phyloP scores from a whole-genome alignment of 768 basidiomycete species.

The Leccinum subtestaceum region DNA sequence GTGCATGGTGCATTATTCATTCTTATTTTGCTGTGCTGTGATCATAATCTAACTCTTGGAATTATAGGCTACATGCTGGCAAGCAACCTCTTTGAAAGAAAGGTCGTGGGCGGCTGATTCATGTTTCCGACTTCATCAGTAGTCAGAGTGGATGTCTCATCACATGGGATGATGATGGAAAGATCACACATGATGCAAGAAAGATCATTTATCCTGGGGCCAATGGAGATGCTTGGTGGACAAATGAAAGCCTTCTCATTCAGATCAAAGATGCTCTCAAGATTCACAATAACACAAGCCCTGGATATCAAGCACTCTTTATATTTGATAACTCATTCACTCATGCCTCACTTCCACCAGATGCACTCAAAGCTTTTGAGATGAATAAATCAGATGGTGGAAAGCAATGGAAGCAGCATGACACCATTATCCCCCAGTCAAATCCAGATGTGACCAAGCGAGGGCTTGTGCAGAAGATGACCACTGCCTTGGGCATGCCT shows the following conservation, averaged over 20 bases:
- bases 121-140: background rate
- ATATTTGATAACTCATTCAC: background rate
- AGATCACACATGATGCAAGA: background rate
- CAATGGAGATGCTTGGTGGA: background rate
- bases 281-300: background rate
- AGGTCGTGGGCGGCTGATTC: background rate
- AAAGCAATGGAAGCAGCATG: constrained; percentile 18
- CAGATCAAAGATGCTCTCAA: background rate
- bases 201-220: background rate
- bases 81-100: background rate
- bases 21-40: too few relatives aligned
- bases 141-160: background rate
- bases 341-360: constrained; percentile 1
- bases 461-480: constrained; percentile 36
- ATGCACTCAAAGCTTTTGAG: constrained; percentile 22
- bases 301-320: background rate
- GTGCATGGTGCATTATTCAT: too few relatives aligned
- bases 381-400: constrained; percentile 27
- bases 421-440: constrained; percentile 23
- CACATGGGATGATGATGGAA: background rate
- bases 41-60: too few relatives aligned
- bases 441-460: constrained; percentile 10
- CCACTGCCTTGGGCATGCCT: constrained; percentile 23
- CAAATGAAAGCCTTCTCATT: background rate
- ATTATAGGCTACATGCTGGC: too few relatives aligned